Evolutionary conservation across 169 alveolate species (phyloP).

Genomic region (Babesia sp.): DNA sequence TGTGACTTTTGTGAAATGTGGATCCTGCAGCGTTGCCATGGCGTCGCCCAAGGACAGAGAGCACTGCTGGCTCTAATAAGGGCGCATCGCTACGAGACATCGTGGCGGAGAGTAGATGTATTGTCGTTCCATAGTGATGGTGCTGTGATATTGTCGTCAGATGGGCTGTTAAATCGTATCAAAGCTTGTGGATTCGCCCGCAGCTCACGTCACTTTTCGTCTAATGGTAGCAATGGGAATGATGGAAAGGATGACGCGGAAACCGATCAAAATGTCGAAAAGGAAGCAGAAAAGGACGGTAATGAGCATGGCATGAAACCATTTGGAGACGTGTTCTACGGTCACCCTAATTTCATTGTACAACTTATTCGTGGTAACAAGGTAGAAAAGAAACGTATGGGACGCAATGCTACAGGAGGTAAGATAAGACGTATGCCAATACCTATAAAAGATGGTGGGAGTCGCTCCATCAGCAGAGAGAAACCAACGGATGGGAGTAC

Average conservation of each 20-base stretch:
- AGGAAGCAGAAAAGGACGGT: slow-evolving; percentile 10
- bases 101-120: too few relatives aligned
- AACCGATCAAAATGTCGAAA: not conserved
- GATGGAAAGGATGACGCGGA: slow-evolving; percentile 4
- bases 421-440: slow-evolving; percentile 58
- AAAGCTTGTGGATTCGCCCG: too few relatives aligned
- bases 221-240: not conserved
- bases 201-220: slow-evolving; percentile 22
- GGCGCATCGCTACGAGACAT: not conserved
- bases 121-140: too few relatives aligned
- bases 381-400: slow-evolving; percentile 26
- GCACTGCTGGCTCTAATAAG: not conserved
- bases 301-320: not conserved
- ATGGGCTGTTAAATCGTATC: too few relatives aligned
- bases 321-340: not conserved
- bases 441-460: slow-evolving; percentile 24
- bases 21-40: slow-evolving; percentile 19
- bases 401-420: slow-evolving; percentile 50
- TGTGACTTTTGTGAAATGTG: too few relatives aligned
- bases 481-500: not conserved
- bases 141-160: too few relatives aligned
- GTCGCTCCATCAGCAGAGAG: not conserved
- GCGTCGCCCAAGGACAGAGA: not conserved
- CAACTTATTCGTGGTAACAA: slow-evolving; percentile 27
- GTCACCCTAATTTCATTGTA: slow-evolving; percentile 8